Percentiles rank a stretch among this genome's conserved stretches.
Evolutionary conservation across 1,284 basidiomycete species (phyloP).

Genomic region (Puccinia coronata): DNA sequence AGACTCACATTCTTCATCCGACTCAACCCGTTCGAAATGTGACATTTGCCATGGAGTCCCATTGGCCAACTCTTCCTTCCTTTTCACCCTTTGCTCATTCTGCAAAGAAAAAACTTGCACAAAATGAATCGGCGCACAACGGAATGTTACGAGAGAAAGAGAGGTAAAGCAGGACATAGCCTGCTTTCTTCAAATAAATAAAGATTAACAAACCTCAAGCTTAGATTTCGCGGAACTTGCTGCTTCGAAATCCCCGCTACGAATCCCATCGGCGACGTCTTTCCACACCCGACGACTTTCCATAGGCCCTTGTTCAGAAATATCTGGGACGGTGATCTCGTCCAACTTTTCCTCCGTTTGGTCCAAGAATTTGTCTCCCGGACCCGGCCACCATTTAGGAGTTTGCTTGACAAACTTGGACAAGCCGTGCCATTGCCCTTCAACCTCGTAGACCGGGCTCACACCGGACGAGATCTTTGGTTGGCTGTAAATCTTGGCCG

Average conservation of each 20-base stretch:
- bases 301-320: slow-evolving; percentile 72
- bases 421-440: slow-evolving; percentile 84
- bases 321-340: slow-evolving; percentile 67
- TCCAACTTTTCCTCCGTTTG: slow-evolving; percentile 66
- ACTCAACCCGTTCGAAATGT: slow-evolving; percentile 57
- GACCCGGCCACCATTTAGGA: slow-evolving; percentile 52
- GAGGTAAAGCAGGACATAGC: not conserved
- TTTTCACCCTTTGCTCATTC: slow-evolving; percentile 87
- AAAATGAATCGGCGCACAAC: not conserved
- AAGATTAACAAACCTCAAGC: slow-evolving; percentile 71
- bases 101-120: slow-evolving; percentile 58
- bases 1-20: slow-evolving; percentile 59
- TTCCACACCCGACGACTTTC: slow-evolving; percentile 87
- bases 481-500: slow-evolving; percentile 69
- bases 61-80: slow-evolving; percentile 77
- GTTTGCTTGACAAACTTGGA: slow-evolving; percentile 62
- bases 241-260: slow-evolving; percentile 85
- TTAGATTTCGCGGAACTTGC: slow-evolving; percentile 84
- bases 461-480: slow-evolving; percentile 56
- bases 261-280: slow-evolving; percentile 84
- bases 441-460: slow-evolving; percentile 66
- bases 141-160: too few relatives aligned
- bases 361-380: slow-evolving; percentile 63
- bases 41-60: slow-evolving; percentile 69
- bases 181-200: not conserved